These are phyloP conservation scores for Daldinia sp. DNA, from an alignment of 2,329 filamentous ascomycete species.

Conservation along the genomic window DNA sequence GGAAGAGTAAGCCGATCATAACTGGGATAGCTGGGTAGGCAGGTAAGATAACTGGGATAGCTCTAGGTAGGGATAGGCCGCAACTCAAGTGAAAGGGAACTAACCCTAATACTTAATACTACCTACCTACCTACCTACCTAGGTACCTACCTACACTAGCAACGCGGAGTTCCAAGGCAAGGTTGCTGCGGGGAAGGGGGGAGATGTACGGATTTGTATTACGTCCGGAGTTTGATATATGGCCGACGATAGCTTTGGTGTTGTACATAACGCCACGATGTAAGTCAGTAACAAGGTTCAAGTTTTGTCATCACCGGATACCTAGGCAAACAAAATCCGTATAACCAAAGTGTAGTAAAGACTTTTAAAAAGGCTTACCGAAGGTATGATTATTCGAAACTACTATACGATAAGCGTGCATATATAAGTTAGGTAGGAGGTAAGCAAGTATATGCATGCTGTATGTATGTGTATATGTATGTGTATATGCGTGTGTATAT, in stretches of 20 bases:
- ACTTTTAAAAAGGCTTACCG: not conserved
- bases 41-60: too few relatives aligned
- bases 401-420: not conserved
- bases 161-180: too few relatives aligned
- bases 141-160: slow-evolving; percentile 18
- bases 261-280: too few relatives aligned
- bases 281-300: not conserved
- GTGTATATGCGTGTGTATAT: too few relatives aligned
- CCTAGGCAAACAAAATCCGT: too few relatives aligned
- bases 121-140: too few relatives aligned
- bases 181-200: slow-evolving; percentile 28
- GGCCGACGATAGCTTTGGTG: slow-evolving; percentile 12
- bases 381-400: slow-evolving; percentile 12
- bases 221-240: slow-evolving; percentile 30
- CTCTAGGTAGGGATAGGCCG: too few relatives aligned
- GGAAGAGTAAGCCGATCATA: slow-evolving; percentile 33
- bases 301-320: slow-evolving; percentile 26
- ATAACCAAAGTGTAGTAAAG: slow-evolving; percentile 6
- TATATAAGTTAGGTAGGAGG: too few relatives aligned
- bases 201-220: slow-evolving; percentile 8
- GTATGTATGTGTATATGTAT: too few relatives aligned
- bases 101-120: too few relatives aligned
- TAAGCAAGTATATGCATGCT: too few relatives aligned
- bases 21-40: too few relatives aligned
- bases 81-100: not conserved